These are phyloP conservation scores for Chaetomium cochliodes DNA, from an alignment of 495 filamentous ascomycete genomes.

Conservation along the genomic window DNA sequence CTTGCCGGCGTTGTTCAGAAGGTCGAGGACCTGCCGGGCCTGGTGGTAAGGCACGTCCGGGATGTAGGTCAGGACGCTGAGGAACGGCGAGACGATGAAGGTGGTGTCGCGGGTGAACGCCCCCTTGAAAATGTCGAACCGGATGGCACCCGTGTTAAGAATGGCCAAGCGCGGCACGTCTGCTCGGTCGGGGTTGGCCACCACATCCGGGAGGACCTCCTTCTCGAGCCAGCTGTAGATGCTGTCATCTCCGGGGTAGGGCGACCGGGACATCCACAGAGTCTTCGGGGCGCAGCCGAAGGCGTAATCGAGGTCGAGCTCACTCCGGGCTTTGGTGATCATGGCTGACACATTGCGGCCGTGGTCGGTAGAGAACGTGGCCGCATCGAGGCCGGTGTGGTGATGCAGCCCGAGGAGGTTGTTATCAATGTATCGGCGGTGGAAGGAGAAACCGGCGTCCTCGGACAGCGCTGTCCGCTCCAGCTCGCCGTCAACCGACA, in stretches of 20 bases:
- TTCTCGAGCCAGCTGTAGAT: conserved; percentile 80
- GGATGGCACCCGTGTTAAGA: conserved; percentile 83
- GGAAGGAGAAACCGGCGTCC: conserved; percentile 50
- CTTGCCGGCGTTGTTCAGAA: conserved; percentile 70
- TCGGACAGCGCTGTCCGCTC: conserved; percentile 34
- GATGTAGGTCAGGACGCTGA: conserved; percentile 73
- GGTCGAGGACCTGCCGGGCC: conserved; percentile 64
- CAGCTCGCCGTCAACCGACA: conserved; percentile 75
- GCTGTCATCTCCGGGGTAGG: conserved; percentile 66
- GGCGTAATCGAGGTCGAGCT: conserved; percentile 66
- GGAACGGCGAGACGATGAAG: conserved; percentile 86
- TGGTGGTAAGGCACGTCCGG: conserved; percentile 73
- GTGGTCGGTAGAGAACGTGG: conserved; percentile 73
- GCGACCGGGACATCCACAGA: conserved; percentile 73
- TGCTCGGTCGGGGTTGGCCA: conserved; percentile 42
- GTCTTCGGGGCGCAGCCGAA: conserved; percentile 82
- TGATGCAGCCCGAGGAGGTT: conserved; percentile 83
- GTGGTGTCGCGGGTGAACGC: conserved; percentile 81
- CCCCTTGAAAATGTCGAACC: conserved; percentile 94
- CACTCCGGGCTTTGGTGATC: conserved; percentile 67
- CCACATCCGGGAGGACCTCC: conserved; percentile 64
- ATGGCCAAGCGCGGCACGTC: conserved; percentile 64
- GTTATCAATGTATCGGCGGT: conserved; percentile 89
- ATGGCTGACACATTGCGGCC: conserved; percentile 70
- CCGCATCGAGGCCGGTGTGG: conserved; percentile 68